Conservation (phyloP, 371 early-diverging fungal species). For the Rhizopus microsporus region DNA sequence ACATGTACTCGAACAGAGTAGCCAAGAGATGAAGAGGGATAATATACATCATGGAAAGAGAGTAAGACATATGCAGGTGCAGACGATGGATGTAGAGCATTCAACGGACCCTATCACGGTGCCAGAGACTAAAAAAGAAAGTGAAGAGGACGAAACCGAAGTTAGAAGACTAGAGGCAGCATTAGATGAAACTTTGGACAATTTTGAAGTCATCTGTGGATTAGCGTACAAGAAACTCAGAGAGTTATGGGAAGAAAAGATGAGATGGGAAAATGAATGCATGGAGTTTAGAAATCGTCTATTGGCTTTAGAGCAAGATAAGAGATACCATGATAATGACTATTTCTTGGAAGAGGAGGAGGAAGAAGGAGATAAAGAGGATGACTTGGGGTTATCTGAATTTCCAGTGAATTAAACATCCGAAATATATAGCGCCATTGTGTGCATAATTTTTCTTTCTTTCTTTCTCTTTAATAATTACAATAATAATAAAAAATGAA, state of each 20-base stretch:
- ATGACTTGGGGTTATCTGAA: conserved; percentile 28
- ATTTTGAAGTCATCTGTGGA: conserved; percentile 59
- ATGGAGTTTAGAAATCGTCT: conserved; percentile 38
- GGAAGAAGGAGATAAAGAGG: conserved; percentile 14
- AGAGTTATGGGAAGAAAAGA: conserved; percentile 57
- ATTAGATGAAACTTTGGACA: conserved; percentile 55
- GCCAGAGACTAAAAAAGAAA: conserved; percentile 22
- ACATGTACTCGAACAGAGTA: conserved; percentile 25
- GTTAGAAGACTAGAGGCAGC: conserved; percentile 42
- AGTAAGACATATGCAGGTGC: conserved; percentile 45
- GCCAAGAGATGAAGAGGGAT: conserved; percentile 4
- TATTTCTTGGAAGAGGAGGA: conserved; percentile 18
- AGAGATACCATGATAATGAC: conserved; percentile 2
- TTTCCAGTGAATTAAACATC: conserved; percentile 10
- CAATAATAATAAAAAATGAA: no score
- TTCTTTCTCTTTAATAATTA: no score
- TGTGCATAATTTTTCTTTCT: no score
- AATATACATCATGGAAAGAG: conserved; percentile 9
- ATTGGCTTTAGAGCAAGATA: conserved; percentile 22
- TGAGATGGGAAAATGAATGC: conserved; percentile 49
- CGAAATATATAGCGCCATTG: no score
- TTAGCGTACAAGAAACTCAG: conserved; percentile 60
- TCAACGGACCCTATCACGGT: background rate
- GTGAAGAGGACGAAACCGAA: conserved; percentile 33
- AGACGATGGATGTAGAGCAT: conserved; percentile 25